A percentile compares a stretch with the other conserved stretches of the same genome.
Conservation (phyloP, 108 stramenopile species). For the Nannochloropsis salina region DNA sequence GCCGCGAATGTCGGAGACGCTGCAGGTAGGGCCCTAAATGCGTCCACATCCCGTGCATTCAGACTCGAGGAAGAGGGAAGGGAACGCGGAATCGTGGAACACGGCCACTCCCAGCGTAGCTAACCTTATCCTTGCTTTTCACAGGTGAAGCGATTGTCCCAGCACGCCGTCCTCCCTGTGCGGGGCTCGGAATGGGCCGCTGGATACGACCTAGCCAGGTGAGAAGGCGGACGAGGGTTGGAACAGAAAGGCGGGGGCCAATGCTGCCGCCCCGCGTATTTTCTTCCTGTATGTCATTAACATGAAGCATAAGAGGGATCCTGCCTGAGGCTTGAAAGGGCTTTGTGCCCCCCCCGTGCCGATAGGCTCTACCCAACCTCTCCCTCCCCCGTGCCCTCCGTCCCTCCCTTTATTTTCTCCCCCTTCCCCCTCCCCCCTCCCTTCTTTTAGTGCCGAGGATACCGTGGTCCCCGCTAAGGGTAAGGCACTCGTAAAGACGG, state of each 20-base stretch:
- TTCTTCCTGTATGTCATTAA: not conserved
- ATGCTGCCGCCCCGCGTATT: not conserved
- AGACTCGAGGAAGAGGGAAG: not conserved
- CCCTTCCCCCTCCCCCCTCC: not conserved
- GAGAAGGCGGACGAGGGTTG: not conserved
- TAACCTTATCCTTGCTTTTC: not conserved
- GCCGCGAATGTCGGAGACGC: not conserved
- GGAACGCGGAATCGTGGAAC: not conserved
- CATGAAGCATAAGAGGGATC: not conserved
- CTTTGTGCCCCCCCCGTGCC: not conserved
- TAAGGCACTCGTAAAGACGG: slow-evolving; percentile 83
- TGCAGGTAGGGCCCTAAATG: not conserved
- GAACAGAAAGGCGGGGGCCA: not conserved
- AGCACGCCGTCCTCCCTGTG: slow-evolving; percentile 39
- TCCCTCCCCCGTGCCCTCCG: no score
- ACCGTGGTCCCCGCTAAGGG: slow-evolving; percentile 63
- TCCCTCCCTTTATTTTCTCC: not conserved
- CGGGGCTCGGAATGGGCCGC: slow-evolving; percentile 48
- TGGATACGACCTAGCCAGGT: slow-evolving; percentile 47
- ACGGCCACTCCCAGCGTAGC: no score
- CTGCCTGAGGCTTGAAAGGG: not conserved
- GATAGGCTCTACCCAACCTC: not conserved
- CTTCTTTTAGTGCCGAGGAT: slow-evolving; percentile 33
- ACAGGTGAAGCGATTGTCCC: slow-evolving; percentile 35
- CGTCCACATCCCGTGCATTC: not conserved